Evolutionary conservation across 164 flowering plant genomes (phyloP).

Genomic region (Taxillus chinensis): DNA sequence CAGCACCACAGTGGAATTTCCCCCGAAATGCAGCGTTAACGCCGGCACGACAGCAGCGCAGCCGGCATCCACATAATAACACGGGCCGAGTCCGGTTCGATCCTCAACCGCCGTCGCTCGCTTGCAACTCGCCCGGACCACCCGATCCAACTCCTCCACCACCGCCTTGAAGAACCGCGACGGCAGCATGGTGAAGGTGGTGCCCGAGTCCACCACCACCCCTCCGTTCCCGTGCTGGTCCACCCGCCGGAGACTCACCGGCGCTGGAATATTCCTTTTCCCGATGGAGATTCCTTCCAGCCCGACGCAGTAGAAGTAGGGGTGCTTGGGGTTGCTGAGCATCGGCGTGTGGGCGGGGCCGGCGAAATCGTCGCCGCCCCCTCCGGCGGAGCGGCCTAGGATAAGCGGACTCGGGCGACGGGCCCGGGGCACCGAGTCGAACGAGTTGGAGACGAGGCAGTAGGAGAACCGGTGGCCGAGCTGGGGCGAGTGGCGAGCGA

Average conservation of each 20-base stretch:
- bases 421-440: slow-evolving; percentile 27
- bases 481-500: slow-evolving; percentile 43
- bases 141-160: slow-evolving; percentile 41
- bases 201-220: slow-evolving; percentile 90
- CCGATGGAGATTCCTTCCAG: slow-evolving; percentile 66
- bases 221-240: slow-evolving; percentile 65
- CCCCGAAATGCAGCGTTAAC: slow-evolving; percentile 51
- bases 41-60: slow-evolving; percentile 20
- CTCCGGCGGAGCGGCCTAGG: slow-evolving; percentile 39
- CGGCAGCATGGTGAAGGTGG: slow-evolving; percentile 84
- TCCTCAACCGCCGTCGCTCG: slow-evolving; percentile 46
- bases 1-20: slow-evolving; percentile 61
- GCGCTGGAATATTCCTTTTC: slow-evolving; percentile 31
- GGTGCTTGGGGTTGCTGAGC: slow-evolving; percentile 68
- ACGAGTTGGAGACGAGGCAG: slow-evolving; percentile 75
- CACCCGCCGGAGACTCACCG: slow-evolving; percentile 34
- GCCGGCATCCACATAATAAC: slow-evolving; percentile 32
- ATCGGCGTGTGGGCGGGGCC: slow-evolving; percentile 56
- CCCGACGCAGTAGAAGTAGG: slow-evolving; percentile 76
- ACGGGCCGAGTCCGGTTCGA: slow-evolving; percentile 62
- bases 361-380: slow-evolving; percentile 18
- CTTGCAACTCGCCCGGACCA: slow-evolving; percentile 32
- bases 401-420: slow-evolving; percentile 72
- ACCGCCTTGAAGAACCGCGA: slow-evolving; percentile 29
- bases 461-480: slow-evolving; percentile 75